Base-by-base conservation (phyloP, 2,329 filamentous ascomycete species). In the Alternaria incomplexa region DNA sequence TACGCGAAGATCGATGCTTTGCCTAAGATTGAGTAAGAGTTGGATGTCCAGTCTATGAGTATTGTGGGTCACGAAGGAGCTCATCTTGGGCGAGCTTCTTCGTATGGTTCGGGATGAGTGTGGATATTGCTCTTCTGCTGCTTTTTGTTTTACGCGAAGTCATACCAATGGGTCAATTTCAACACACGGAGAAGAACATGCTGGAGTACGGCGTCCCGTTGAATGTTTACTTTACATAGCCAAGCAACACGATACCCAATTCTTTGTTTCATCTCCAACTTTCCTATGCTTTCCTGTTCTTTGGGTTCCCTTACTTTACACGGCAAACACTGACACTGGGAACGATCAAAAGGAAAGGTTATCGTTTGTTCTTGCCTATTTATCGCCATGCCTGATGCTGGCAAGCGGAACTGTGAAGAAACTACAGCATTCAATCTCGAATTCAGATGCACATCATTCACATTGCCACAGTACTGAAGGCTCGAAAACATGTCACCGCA, bases 1-100 rank as follows among this genome's bases (percentile, higher is more conserved):
- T 81, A 81, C 51, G 80, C 79, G 51, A 78, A 77, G 72, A 69
- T 80, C 5, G 77, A 79, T 64, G 69, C 68, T 15, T 58, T 79
- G 47, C 71, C 70, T 40, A 46, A 58, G 44, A 62, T 64, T n/a
- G 61, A 72, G 54, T 71, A 67, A 54, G 47, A 40, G 25, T 8
- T 8, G 52, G 15, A 23, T 13, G 7, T 23, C 20, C 11, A 25
- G 4, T 50, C 15, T 15, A 30, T 17, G 9, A 55, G 22, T 2
- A 2, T 17, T 9, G 6, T 32, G 23, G 20, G 5, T 23, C 36
- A 40, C 9, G 36, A 40, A 40, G 9, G 36, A 17, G 36, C 9
- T 40, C 36, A 6, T 40, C 4, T 40, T n/a, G 15, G 15, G 32
- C 32, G 15, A n/a, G 32, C 15, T 40, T 40, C 32, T 40, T 40